phyloP scores from a whole-genome alignment of 495 filamentous ascomycete species.

The Sordaria brevicollis region DNA sequence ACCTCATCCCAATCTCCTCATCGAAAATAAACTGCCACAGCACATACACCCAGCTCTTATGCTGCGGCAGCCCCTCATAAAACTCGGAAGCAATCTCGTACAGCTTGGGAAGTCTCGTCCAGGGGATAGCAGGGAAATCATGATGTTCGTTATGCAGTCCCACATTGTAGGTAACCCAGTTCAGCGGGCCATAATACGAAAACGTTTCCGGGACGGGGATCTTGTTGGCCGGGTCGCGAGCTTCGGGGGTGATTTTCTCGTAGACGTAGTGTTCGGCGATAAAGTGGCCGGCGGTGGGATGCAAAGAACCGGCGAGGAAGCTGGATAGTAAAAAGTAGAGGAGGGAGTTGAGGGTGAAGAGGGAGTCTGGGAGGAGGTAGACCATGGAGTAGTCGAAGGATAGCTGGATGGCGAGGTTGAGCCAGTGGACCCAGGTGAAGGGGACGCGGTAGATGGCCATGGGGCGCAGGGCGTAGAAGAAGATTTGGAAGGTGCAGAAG shows the following conservation, averaged over 20 bases:
- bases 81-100: conserved; percentile 82
- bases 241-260: conserved; percentile 49
- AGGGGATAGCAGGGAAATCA: conserved; percentile 94
- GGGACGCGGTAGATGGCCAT: conserved; percentile 89
- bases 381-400: conserved; percentile 67
- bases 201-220: conserved; percentile 83
- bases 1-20: conserved; percentile 75
- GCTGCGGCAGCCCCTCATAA: conserved; percentile 77
- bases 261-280: conserved; percentile 99
- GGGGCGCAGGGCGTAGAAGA: conserved; percentile 98
- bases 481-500: conserved; percentile 98
- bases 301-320: conserved; percentile 87
- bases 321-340: conserved; percentile 75
- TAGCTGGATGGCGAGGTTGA: conserved; percentile 70
- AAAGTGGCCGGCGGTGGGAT: conserved; percentile 95
- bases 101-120: conserved; percentile 70
- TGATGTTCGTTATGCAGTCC: conserved; percentile 98
- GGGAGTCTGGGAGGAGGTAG: conserved; percentile 20
- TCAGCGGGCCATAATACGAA: conserved; percentile 91
- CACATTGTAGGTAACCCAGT: conserved; percentile 91
- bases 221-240: conserved; percentile 47
- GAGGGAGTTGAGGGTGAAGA: conserved; percentile 48
- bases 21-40: conserved; percentile 94
- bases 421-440: conserved; percentile 71
- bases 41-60: conserved; percentile 83